Percentiles rank a stretch among this genome's conserved stretches.
Evolutionary conservation across 306 rosid genomes (phyloP).

Genomic region (Mimosa pudica): DNA sequence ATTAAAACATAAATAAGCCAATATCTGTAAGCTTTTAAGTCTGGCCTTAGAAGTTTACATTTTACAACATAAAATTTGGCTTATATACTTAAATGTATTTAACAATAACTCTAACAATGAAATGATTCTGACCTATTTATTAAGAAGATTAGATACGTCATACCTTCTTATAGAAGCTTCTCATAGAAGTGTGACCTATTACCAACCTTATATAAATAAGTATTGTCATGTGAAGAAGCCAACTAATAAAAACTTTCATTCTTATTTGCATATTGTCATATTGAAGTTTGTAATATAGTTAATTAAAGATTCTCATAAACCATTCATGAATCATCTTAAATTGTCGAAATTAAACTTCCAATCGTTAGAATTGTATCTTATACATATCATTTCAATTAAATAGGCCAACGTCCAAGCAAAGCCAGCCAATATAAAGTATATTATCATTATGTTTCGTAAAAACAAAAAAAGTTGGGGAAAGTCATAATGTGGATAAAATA

Average conservation of each 20-base stretch:
- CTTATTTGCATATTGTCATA: neutral
- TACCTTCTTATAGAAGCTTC: too few relatives aligned
- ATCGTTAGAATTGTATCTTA: neutral
- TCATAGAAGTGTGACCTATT: too few relatives aligned
- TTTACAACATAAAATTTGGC: too few relatives aligned
- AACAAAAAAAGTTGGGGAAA: neutral
- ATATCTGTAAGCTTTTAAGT: too few relatives aligned
- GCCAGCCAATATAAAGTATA: neutral
- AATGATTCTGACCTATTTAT: too few relatives aligned
- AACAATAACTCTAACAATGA: too few relatives aligned
- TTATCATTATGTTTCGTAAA: neutral
- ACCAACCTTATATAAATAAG: neutral
- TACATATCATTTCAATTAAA: neutral
- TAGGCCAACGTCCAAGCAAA: neutral
- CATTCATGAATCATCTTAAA: neutral
- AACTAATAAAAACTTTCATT: neutral
- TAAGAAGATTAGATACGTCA: too few relatives aligned
- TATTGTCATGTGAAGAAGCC: neutral
- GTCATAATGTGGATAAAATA: neutral
- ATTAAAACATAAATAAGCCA: too few relatives aligned
- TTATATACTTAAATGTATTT: too few relatives aligned
- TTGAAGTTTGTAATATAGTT: neutral
- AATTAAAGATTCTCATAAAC: neutral
- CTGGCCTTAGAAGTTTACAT: too few relatives aligned
- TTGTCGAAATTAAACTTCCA: neutral